These are phyloP conservation scores for Erythrobasidium hasegawianum DNA, from an alignment of 1,284 basidiomycete species.

Conservation along the genomic window DNA sequence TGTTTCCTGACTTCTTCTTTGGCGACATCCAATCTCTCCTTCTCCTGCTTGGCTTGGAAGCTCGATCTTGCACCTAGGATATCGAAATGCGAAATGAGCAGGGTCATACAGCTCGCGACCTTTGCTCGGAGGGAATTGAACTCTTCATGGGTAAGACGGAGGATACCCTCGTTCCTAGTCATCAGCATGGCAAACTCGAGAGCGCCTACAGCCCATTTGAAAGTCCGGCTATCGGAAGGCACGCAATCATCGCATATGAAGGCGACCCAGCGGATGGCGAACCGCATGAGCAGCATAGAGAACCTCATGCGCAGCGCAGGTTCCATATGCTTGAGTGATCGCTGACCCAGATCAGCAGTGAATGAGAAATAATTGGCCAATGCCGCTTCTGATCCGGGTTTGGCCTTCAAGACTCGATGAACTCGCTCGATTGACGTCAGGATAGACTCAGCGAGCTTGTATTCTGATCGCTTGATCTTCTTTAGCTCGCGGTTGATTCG, in stretches of 20 bases:
- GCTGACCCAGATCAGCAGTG: constrained; percentile 83
- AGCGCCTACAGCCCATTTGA: constrained; percentile 96
- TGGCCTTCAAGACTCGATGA: constrained; percentile 51
- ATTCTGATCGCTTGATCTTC: constrained; percentile 83
- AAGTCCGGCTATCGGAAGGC: constrained; percentile 90
- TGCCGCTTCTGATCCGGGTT: constrained; percentile 68
- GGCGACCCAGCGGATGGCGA: constrained; percentile 94
- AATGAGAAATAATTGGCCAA: constrained; percentile 95
- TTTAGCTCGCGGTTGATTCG: constrained; percentile 82
- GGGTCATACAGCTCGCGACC: constrained; percentile 92
- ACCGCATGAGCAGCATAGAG: constrained; percentile 73
- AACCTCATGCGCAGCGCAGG: constrained; percentile 66
- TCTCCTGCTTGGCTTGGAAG: constrained; percentile 81
- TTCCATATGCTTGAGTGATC: constrained; percentile 83
- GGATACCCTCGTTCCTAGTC: constrained; percentile 83
- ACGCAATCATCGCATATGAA: constrained; percentile 99
- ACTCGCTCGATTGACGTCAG: constrained; percentile 84
- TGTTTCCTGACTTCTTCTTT: constrained; percentile 58
- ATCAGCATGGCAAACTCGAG: constrained; percentile 89
- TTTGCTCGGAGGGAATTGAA: constrained; percentile 84
- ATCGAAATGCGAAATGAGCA: constrained; percentile 96
- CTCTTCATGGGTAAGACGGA: constrained; percentile 80
- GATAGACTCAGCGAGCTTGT: constrained; percentile 86
- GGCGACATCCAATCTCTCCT: constrained; percentile 63
- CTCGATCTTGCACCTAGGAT: constrained; percentile 89